These are phyloP conservation scores for Pythium biforme DNA, from an alignment of 352 stramenopile genomes.

Conservation along the genomic window DNA sequence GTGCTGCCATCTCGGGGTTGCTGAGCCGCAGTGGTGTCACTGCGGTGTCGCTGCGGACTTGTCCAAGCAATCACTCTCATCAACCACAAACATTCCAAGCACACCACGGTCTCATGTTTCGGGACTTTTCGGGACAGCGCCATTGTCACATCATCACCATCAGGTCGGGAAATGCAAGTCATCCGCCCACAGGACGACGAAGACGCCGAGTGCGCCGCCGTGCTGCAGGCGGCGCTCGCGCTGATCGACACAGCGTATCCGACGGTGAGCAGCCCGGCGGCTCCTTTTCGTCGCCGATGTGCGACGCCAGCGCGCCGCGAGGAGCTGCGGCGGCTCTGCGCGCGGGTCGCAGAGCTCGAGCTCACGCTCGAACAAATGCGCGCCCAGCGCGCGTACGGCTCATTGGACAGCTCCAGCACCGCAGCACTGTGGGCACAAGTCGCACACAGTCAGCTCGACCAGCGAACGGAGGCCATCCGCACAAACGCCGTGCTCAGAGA, in stretches of 20 bases:
- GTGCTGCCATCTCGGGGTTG: too few relatives aligned
- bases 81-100: too few relatives aligned
- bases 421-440: constrained; percentile 2
- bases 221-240: constrained; percentile 13
- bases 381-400: neutral
- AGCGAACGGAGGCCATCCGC: neutral
- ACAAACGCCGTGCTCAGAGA: neutral
- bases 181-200: neutral
- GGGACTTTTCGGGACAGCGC: too few relatives aligned
- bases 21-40: too few relatives aligned
- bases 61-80: too few relatives aligned
- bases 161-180: neutral
- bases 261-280: neutral
- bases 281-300: too few relatives aligned
- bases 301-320: neutral
- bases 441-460: neutral
- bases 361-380: neutral
- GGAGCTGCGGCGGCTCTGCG: neutral
- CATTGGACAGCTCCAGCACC: neutral
- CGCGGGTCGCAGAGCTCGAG: constrained; percentile 2
- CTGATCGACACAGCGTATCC: constrained; percentile 8
- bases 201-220: neutral
- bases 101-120: too few relatives aligned
- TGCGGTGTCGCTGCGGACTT: too few relatives aligned
- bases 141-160: too few relatives aligned